Evolutionary conservation across 495 filamentous ascomycete species (phyloP).

Genomic region (Penicillium crystallinum): DNA sequence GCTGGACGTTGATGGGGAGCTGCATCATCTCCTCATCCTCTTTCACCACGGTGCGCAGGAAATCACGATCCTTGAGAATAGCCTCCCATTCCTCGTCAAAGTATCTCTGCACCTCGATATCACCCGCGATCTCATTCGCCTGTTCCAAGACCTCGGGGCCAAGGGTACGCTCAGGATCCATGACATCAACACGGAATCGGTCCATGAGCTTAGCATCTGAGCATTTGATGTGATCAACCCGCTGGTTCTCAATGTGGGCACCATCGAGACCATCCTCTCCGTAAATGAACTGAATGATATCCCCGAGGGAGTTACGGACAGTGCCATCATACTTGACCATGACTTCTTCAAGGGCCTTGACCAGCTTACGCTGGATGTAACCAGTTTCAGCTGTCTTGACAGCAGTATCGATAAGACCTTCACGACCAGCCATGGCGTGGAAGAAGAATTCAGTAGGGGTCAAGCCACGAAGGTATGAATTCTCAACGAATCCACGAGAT

Average conservation of each 20-base stretch:
- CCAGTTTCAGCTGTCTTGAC: conserved; percentile 99
- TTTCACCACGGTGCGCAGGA: conserved; percentile 61
- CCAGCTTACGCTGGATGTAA: conserved; percentile 96
- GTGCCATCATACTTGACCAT: conserved; percentile 98
- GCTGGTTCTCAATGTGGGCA: conserved; percentile 83
- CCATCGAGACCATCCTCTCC: conserved; percentile 96
- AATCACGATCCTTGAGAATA: conserved; percentile 65
- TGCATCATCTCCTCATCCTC: conserved; percentile 79
- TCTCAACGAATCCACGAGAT: conserved; percentile 96
- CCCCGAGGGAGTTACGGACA: conserved; percentile 91
- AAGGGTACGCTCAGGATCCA: conserved; percentile 65
- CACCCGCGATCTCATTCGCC: conserved; percentile 79
- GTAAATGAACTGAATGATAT: conserved; percentile 96
- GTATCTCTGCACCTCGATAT: conserved; percentile 74
- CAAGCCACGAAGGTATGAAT: conserved; percentile 93
- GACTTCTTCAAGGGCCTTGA: conserved; percentile 96
- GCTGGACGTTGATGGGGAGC: conserved; percentile 83
- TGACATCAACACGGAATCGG: conserved; percentile 88
- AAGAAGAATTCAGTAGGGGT: conserved; percentile 98
- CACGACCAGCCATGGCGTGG: conserved; percentile 99
- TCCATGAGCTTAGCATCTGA: conserved; percentile 67
- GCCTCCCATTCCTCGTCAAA: conserved; percentile 88
- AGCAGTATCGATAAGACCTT: conserved; percentile 98
- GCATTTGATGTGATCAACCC: conserved; percentile 76
- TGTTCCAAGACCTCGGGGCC: conserved; percentile 73